phyloP scores from a whole-genome alignment of 495 filamentous ascomycete species.

The Penicillium roqueforti region DNA sequence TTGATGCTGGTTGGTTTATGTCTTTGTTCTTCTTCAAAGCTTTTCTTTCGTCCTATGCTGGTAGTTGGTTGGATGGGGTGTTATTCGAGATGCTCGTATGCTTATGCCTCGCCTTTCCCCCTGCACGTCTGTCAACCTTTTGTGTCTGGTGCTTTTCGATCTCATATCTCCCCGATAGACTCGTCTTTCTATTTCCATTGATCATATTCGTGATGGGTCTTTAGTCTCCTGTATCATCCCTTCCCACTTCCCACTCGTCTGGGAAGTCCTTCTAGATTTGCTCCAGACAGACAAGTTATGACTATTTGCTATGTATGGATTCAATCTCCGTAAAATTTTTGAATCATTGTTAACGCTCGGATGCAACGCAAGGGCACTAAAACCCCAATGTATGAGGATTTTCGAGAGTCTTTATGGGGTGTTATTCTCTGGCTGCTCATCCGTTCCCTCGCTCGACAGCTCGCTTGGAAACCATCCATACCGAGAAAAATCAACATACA shows the following conservation, averaged over 20 bases:
- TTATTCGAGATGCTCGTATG: slow-evolving; percentile 4
- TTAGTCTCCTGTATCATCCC: neutral
- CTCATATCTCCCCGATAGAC: slow-evolving; percentile 3
- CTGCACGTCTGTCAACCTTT: neutral
- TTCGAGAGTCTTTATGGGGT: neutral
- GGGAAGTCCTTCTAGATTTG: neutral
- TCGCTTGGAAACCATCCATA: slow-evolving; percentile 74
- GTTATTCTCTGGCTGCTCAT: slow-evolving; percentile 5
- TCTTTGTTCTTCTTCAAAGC: slow-evolving; percentile 4
- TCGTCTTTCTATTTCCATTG: neutral
- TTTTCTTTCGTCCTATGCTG: slow-evolving; percentile 7
- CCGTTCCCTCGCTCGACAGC: slow-evolving; percentile 36
- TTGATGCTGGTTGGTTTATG: slow-evolving; percentile 14
- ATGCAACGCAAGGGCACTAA: neutral
- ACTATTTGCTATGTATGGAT: neutral
- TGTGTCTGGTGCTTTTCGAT: neutral
- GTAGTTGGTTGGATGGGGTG: slow-evolving; percentile 8
- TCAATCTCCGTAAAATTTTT: neutral
- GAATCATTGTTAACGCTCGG: neutral
- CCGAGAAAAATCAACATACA: slow-evolving; percentile 59
- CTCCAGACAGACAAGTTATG: neutral
- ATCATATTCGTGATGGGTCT: neutral
- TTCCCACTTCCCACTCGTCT: neutral
- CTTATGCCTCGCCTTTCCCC: neutral
- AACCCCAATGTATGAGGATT: neutral